Base-by-base conservation (phyloP, 2,329 filamentous ascomycete genomes). In the Gliomastix tumulicola region DNA sequence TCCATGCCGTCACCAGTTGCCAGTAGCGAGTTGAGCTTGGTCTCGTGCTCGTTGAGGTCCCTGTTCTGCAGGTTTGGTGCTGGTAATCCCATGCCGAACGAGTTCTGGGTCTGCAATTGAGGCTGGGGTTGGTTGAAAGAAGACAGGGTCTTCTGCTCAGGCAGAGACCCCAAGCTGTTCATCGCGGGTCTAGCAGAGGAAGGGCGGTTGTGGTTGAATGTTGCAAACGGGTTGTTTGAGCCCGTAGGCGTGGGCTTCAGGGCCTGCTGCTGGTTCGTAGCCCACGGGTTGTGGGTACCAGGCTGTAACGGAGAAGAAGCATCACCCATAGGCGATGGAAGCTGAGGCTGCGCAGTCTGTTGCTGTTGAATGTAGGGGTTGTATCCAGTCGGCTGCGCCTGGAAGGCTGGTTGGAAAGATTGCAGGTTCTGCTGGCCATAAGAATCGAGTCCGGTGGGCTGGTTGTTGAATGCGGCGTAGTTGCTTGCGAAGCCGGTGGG, bases 191-290 rank as follows among this genome's bases (percentile, higher is more conserved):
- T 53, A 7, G 58, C 54, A 10, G 58, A 71, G 55, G 66, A 80
- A 54, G 66, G 77, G 53, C 69, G 81, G 65, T 47, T 74, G 25
- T 28, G n/a, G 51, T 47, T 74, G 52, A 84, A 79, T n/a, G 82
- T 74, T 11, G 92, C 90, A 54, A 98, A 98, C 3, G 92, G 92
- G 56, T 98, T 98, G 69, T 98, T 98, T 13, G 92, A 97, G 33
- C 92, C 92, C 4, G 92, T 98, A 4, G 86, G 83, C 55, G 88
- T 84, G 5, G 88, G 84, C 55, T 84, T 82, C 44, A 96, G 63
- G 3, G 81, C 22, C 35, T 79, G 68, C 31, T 64, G 57, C 44
- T 74, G 74, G 44, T 69, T 71, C 48, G 72, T 74, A 18, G 87
- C 84, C 87, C 90, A 98, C 1, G 92, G 92, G 57, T 98, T 98